Evolutionary conservation across 768 basidiomycete genomes (phyloP), one percentile per base, ranked within the genome.

Genomic region (Tubosaeta sp.): DNA sequence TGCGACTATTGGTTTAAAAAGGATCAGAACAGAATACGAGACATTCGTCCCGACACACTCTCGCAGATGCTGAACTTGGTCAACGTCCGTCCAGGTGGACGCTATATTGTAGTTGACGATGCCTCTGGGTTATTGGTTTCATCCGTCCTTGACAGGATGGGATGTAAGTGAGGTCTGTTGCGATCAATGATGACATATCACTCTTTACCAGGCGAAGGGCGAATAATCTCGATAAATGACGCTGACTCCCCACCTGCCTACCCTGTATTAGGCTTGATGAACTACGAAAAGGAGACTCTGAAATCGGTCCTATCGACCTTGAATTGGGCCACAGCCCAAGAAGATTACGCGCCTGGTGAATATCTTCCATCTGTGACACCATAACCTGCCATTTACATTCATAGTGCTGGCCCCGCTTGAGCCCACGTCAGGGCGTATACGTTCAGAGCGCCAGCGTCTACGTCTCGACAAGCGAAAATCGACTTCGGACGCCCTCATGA

Each of bases 171-270:
- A 9, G 27, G 29, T 11, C 29, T 11, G 12, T 43, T 41, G 12
- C 11, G 22, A n/a, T 48, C 45, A 48, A 4, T 13, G 8, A 16
- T 8, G 13, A 41, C 35, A 9, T 12, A 19, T 36, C 46, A 56
- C 49, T 18, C 18, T 35, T 58, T 34, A 52, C 11, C 57, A 92
- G 93, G 90, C 24, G 71, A 83, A 60, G 96, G 95, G 18, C 79
- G 82, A 45, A 71, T 98, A 10, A 73, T 97, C 55, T 83, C 87
- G 1, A 83, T 99, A 55, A 90, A 86, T 57, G 90, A 94, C 55
- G 81, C 85, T 29, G 95, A 97, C 60, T 91, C 89, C 12, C 94
- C 95, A 6, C 95, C 96, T 7, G 87, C 92, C 36, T 95, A 91
- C 67, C 88, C 90, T 12, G 79, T 93, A 19, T 68, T 93, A 64